Evolutionary conservation across 2,329 filamentous ascomycete genomes (phyloP), one percentile per base, ranked within the genome.

Genomic region (Drechslera avenae): DNA sequence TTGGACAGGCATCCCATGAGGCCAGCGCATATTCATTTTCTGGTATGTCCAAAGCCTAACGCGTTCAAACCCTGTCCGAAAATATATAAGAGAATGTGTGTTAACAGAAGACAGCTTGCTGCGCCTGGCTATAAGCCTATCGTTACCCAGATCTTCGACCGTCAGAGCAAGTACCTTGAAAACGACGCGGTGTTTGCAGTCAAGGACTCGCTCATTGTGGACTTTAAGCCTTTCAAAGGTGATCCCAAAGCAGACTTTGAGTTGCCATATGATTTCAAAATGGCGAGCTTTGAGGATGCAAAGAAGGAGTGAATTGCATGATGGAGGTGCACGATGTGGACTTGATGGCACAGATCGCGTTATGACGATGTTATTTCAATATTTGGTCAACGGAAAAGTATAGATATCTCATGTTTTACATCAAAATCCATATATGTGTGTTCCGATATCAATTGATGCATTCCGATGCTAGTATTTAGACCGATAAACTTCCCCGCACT

Each of bases 91-190:
- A 16, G 7, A n/a, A 17, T 16, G 8, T 39, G 17, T 51, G 14
- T 42, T 56, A 36, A 48, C 31, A 8, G 42, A 3, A 53, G 19
- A 47, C 52, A 83, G 78, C 76, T 81, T 68, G 78, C 79, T 21
- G 77, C 79, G 10, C 78, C 81, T 2, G 82, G 81, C 6, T 86
- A 87, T 76, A 87, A 85, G 63, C 79, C 86, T 0, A 80, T 95
- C 39, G 88, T 86, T 0, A 91, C 89, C 1, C 89, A 94, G 71
- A 85, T 94, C 47, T 93, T 91, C 67, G 88, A 91, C 69, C 76
- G 79, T 50, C 79, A 83, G 54, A 84, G 86, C 71, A 79, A 82
- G 55, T 86, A 89, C 60, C 76, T 90, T 35, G 75, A 76, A 14
- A 77, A 84, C 49, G 83, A 85, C 58, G 77, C 80, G 0, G 82